These are phyloP conservation scores for Rhodotorula toruloides DNA, from an alignment of 768 basidiomycete species.

Conservation along the genomic window DNA sequence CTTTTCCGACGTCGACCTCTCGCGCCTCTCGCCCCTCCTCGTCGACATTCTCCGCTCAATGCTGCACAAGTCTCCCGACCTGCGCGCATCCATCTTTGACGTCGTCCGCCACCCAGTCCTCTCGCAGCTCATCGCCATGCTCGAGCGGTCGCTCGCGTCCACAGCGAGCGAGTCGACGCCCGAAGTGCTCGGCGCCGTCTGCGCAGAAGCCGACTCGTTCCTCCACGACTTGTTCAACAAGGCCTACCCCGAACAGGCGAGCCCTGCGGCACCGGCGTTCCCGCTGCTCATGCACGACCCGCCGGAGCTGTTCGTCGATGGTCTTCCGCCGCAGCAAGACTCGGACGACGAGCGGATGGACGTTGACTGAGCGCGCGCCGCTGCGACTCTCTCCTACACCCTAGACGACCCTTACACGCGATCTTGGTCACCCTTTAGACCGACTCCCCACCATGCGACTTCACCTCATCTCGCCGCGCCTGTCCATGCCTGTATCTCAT, in stretches of 20 bases:
- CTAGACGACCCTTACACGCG: not conserved
- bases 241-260: slow-evolving; percentile 23
- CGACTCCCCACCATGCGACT: too few relatives aligned
- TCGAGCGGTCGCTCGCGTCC: slow-evolving; percentile 11
- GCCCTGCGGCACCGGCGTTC: slow-evolving; percentile 28
- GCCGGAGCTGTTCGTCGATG: not conserved
- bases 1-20: slow-evolving; percentile 70
- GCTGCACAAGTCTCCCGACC: slow-evolving; percentile 66
- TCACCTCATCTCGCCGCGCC: not conserved
- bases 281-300: not conserved
- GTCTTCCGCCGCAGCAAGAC: not conserved
- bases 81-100: slow-evolving; percentile 57
- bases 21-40: slow-evolving; percentile 58
- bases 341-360: slow-evolving; percentile 11
- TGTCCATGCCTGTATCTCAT: not conserved
- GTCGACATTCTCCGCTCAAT: slow-evolving; percentile 64
- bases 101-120: slow-evolving; percentile 64
- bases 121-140: slow-evolving; percentile 11
- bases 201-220: slow-evolving; percentile 60
- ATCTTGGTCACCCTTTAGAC: not conserved
- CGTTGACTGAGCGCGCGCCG: not conserved
- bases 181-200: slow-evolving; percentile 47
- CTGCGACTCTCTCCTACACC: not conserved
- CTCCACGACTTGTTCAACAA: slow-evolving; percentile 58
- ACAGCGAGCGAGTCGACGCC: slow-evolving; percentile 49